Base-by-base conservation (phyloP, 2,329 filamentous ascomycete genomes). In the Botryotinia narcissicola region DNA sequence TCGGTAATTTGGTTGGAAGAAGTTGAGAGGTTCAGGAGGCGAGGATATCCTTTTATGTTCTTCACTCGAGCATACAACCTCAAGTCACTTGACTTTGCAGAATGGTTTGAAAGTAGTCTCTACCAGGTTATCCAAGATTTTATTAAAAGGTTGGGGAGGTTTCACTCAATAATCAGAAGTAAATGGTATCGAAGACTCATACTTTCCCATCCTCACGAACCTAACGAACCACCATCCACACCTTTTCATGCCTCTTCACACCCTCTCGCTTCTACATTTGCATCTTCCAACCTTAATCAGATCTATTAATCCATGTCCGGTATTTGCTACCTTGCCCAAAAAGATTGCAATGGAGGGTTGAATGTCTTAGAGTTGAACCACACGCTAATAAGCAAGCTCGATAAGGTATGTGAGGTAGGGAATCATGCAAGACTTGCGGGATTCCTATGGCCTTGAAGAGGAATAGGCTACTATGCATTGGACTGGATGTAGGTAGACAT, bases 21-120 rank as follows among this genome's bases (percentile, higher is more conserved):
- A 71, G 46, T 57, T 72, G 46, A 73, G 61, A 48, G 70, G 70
- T 72, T 40, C 14, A 72, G 61, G 48, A 72, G 70, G 44, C 46
- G 70, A 72, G 70, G 46, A 59, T 72, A 72, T 63, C 60, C 73
- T 74, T 74, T 74, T 74, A 74, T 74, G 69, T 74, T 68, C 70
- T 71, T 72, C 70, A 32, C 60, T 57, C 22, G 29, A 61, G 73
- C 71, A 71, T 61, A 42, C 54, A 40, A 57, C 42, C 69, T 59
- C 57, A 40, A 72, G 69, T 70, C 73, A 74, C 73, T 74, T 72
- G 69, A 72, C 73, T 70, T 66, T 10, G 48, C 16, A 60, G 63
- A 25, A 69, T 10, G 22, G 37, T 37, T 44, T 22, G 22, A 63
- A 48, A 37, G 46, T 59, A 61, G 32, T 32, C 46, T 51, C 63